Percentiles rank a stretch among this genome's conserved stretches.
Conservation (phyloP, 2,329 filamentous ascomycete species). For the Colletotrichum orchidophilum region DNA sequence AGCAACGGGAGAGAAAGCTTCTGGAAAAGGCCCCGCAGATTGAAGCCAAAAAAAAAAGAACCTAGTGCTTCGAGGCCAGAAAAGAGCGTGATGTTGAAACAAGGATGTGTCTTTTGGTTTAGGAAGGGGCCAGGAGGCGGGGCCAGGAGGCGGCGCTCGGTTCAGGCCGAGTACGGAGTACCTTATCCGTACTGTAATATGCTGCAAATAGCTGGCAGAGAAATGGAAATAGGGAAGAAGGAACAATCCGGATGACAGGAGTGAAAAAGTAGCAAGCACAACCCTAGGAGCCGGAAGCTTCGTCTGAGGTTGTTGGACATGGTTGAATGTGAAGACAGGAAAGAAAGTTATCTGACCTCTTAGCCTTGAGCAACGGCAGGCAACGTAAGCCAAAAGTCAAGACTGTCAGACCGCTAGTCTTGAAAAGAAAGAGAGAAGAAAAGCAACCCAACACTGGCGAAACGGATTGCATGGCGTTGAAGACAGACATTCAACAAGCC, state of each 20-base stretch:
- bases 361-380: background rate
- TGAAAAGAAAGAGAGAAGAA: background rate
- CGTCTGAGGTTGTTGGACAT: background rate
- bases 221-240: background rate
- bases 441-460: background rate
- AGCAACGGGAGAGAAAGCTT: background rate
- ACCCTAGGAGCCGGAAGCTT: background rate
- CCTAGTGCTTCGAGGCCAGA: background rate
- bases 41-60: background rate
- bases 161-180: background rate
- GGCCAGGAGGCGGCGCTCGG: constrained; percentile 7
- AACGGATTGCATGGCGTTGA: constrained; percentile 10
- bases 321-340: background rate
- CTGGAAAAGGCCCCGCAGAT: background rate
- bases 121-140: constrained; percentile 28
- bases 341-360: background rate
- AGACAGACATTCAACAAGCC: background rate
- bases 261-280: background rate
- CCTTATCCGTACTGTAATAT: background rate
- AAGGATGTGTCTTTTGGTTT: constrained; percentile 18
- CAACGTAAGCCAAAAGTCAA: background rate
- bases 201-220: background rate
- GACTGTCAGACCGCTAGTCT: background rate
- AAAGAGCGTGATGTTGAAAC: constrained; percentile 23
- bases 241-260: background rate